Conservation (phyloP, 257 asterid species). For the Solanum verrucosum region DNA sequence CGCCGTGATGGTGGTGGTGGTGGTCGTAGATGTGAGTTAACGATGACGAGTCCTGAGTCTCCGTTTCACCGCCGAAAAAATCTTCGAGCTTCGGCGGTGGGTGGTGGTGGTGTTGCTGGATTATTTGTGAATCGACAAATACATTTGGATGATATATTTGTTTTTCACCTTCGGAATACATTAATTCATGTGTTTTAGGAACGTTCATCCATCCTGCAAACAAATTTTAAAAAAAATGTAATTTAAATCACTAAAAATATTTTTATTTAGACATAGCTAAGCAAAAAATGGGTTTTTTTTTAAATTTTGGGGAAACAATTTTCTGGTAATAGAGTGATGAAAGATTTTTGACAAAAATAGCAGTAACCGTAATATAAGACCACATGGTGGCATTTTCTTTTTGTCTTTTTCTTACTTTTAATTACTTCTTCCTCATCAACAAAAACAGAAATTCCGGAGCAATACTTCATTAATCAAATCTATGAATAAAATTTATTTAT, state of each 20-base stretch:
- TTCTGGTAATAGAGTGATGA: neutral
- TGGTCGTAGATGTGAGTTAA: conserved; percentile 52
- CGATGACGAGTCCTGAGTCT: conserved; percentile 2
- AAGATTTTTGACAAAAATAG: neutral
- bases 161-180: neutral
- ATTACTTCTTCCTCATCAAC: neutral
- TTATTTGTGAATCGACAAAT: neutral
- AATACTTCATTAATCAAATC: neutral
- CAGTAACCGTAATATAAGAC: neutral
- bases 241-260: neutral
- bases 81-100: conserved; percentile 74
- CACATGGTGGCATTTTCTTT: neutral
- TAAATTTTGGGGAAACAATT: neutral
- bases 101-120: conserved; percentile 10
- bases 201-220: conserved; percentile 42
- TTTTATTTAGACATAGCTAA: neutral
- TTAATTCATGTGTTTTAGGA: conserved; percentile 28
- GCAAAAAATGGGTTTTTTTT: neutral
- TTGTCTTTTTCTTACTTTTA: neutral
- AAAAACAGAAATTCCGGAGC: neutral
- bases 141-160: neutral
- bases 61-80: conserved; percentile 37
- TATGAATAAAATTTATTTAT: neutral
- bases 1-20: conserved; percentile 2
- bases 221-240: neutral